phyloP scores from a whole-genome alignment of 805 yeast genomes.

The Ogataea nakhonphanomensis region DNA sequence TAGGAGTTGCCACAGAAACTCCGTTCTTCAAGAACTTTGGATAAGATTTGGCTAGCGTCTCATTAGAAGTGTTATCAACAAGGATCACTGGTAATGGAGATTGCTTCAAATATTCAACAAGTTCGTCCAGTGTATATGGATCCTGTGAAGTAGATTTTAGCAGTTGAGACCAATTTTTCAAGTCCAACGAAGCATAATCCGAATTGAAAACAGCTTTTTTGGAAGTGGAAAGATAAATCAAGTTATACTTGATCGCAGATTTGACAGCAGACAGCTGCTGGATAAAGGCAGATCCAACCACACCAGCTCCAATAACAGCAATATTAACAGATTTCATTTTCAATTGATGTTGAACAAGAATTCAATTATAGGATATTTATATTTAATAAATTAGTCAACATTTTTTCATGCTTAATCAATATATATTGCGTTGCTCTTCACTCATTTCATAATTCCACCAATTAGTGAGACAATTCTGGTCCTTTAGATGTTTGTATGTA shows the following conservation, averaged over 20 bases:
- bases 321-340: slow-evolving; percentile 46
- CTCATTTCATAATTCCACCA: slow-evolving; percentile 55
- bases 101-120: slow-evolving; percentile 58
- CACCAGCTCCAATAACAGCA: slow-evolving; percentile 86
- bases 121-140: slow-evolving; percentile 52
- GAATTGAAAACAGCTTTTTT: slow-evolving; percentile 61
- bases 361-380: not conserved
- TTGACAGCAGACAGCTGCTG: slow-evolving; percentile 68
- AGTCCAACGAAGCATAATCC: slow-evolving; percentile 69
- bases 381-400: not conserved
- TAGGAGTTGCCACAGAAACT: slow-evolving; percentile 95
- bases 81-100: slow-evolving; percentile 76
- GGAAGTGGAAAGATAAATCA: slow-evolving; percentile 77
- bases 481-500: slow-evolving; percentile 48
- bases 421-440: slow-evolving; percentile 22
- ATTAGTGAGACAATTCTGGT: slow-evolving; percentile 70
- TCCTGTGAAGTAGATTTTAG: slow-evolving; percentile 44
- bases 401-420: slow-evolving; percentile 11
- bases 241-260: slow-evolving; percentile 63
- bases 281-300: slow-evolving; percentile 90
- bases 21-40: slow-evolving; percentile 71
- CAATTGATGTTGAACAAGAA: not conserved
- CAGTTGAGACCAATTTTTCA: slow-evolving; percentile 53
- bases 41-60: slow-evolving; percentile 69
- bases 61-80: slow-evolving; percentile 93